Base-by-base conservation (phyloP, 371 early-diverging fungal species). In the Mortierella polycephala region DNA sequence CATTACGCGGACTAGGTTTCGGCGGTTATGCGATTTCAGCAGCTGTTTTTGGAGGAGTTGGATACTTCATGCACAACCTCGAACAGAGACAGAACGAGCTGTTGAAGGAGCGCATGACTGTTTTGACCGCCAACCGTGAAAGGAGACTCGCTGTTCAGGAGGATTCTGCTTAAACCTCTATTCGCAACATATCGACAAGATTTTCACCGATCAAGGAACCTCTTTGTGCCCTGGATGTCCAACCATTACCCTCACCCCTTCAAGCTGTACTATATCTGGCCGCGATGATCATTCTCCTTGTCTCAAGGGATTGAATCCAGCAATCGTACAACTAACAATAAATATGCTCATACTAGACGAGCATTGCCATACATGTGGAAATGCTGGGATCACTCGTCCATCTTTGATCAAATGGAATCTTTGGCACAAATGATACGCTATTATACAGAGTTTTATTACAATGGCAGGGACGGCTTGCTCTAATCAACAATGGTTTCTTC, bases 61-160 rank as follows among this genome's bases (percentile, higher is more conserved):
- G 83, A 37, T 77, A 75, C 62, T 74, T 64, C 59, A 53, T 74
- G 18, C 54, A 83, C 59, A 60, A 65, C 37, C 50, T 67, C 21
- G 77, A 81, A 62, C 68, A 81, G 64, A 76, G 83, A 64, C 81
- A 81, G 68, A 58, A 59, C 56, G 77, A 81, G 65, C 47, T 83
- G 65, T 64, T 83, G 76, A 70, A 81, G 74, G 76, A 81, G 47
- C 83, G 83, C 74, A 81, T 67, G 62, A 61, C 63, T 4, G 49
- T 64, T 46, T 74, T 83, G 60, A 30, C 60, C 37, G 77, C 71
- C 50, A 83, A 81, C 69, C 76, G 83, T 37, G 74, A 69, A 46
- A 76, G 67, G 57, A 71, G 77, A 72, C 60, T 67, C 54, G 71
- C 66, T 46, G 60, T 67, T 47, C 73, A 69, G 69, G 80, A 73